These are phyloP conservation scores for Penicillium fuscoglaucum DNA, from an alignment of 2,329 filamentous ascomycete genomes.

Conservation along the genomic window DNA sequence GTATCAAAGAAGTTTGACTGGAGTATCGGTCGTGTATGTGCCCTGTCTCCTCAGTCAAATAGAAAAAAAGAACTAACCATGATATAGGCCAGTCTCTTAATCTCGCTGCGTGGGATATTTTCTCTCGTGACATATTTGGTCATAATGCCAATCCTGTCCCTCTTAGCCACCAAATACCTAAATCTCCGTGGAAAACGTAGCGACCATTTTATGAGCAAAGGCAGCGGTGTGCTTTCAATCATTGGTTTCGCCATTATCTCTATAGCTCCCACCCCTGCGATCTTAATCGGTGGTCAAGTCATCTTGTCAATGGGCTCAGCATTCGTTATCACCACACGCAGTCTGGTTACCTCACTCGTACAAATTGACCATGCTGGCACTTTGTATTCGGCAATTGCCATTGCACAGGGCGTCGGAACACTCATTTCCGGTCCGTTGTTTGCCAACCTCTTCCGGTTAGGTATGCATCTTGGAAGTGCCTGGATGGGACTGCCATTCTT, in stretches of 20 bases:
- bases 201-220: slow-evolving; percentile 27
- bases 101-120: slow-evolving; percentile 29
- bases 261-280: slow-evolving; percentile 17
- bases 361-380: slow-evolving; percentile 29
- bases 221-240: slow-evolving; percentile 19
- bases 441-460: slow-evolving; percentile 28
- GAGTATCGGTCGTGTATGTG: slow-evolving; percentile 30
- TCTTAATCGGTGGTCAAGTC: slow-evolving; percentile 25
- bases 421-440: slow-evolving; percentile 31
- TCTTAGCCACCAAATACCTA: slow-evolving; percentile 17
- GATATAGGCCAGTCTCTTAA: slow-evolving; percentile 29
- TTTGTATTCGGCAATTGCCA: slow-evolving; percentile 30
- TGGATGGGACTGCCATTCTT: slow-evolving; percentile 34
- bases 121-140: slow-evolving; percentile 24
- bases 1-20: slow-evolving; percentile 33
- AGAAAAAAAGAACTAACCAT: slow-evolving; percentile 7
- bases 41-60: background rate
- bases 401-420: slow-evolving; percentile 23
- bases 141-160: slow-evolving; percentile 25
- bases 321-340: slow-evolving; percentile 26
- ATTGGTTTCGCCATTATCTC: slow-evolving; percentile 24
- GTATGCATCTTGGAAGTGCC: slow-evolving; percentile 27
- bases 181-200: slow-evolving; percentile 22
- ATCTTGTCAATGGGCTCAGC: slow-evolving; percentile 28
- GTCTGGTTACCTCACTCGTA: slow-evolving; percentile 31